Evolutionary conservation across 179 eudicot species (phyloP), one percentile per base, ranked within the genome.

Genomic region (Carnegiea gigantea): DNA sequence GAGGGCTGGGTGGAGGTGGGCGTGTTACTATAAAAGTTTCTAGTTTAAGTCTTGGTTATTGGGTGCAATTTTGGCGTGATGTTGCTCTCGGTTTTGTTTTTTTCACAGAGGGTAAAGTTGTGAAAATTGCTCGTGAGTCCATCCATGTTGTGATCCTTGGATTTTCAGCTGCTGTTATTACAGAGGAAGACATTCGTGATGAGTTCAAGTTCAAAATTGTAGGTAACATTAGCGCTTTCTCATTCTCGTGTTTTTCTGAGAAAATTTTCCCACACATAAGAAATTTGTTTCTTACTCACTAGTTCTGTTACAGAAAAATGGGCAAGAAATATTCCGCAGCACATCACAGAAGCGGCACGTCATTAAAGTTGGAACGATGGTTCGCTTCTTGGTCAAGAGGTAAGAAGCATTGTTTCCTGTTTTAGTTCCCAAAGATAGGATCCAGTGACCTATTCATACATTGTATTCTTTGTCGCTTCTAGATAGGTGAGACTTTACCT

Each of bases 361-460:
- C 84, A 89, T 96, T 53, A 85, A 89, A 88, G 92, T 88, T 77
- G 99, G 98, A 71, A 82, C 90, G 12, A 48, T 89, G 80, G 12
- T 94, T 83, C 93, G 97, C 36, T 94, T 96, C 82, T 18, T 71
- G 73, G 97, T 96, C 80, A 93, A 94, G 86, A 93, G 98, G 99
- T 94, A 80, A 88, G 79, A 10, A 20, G 15, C 59, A 40, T 44
- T 78, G 10, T 77, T 75, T 33, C 36, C 36, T n/a, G 57, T 15
- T 10, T 49, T 53, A 49, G 7, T 57, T 46, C 53, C 46, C 7
- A 8, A 28, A 67, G 18, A 24, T 46, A 62, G 33, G 74, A 24
- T 48, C 36, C 77, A 13, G 6, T 18, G 68, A 10, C 70, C 62
- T 10, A 13, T 60, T 60, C 67, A 60, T 60, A 60, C 9, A 60